Base-by-base conservation (phyloP, 2,329 filamentous ascomycete species). In the Trichophyton mentagrophytes region DNA sequence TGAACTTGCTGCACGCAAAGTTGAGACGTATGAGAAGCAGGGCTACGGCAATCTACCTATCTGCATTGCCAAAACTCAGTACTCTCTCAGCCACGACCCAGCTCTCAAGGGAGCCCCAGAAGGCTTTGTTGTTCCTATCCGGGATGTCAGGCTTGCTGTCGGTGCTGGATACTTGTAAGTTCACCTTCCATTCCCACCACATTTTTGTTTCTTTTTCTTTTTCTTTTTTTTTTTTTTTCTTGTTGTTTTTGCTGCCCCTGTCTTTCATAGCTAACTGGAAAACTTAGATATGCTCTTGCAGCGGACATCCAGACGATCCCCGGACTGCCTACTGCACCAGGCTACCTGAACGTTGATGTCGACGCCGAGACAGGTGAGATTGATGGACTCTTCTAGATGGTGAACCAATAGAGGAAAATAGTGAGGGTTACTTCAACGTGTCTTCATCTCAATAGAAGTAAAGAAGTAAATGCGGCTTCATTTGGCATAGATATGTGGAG, bases 241-340 rank as follows among this genome's bases (percentile, higher is more conserved):
- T 17, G 17, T 17, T 17, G 17, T 17, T 17, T 17, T 17, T 17
- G 17, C 17, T 17, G 17, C 17, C 17, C 2, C 13, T 44, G n/a
- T 59, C 36, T 33, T 27, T 2, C n/a, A 51, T 58, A 62, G 58
- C 36, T 40, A 53, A 53, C 15, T n/a, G 15, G 13, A 33, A 7
- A 1, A 38, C 33, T 2, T 66, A 88, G 87, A 60, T 96, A 96
- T 68, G 93, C 93, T 5, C 82, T 97, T 64, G 93, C 93, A 60
- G 93, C 93, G 13, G 93, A 99, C 71, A 97, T 99, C 66, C 93
- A 97, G 79, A 99, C 93, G 1, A 99, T 99, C 65, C 93, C 93
- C 13, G 93, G 93, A 64, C 79, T 99, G 65, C 92, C 92, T 8
- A 97, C 93, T 7, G 92, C 92, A 20, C 93, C 92, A 7, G 93